These are phyloP conservation scores for Calonectria leucothoes DNA, from an alignment of 2,329 filamentous ascomycete genomes.

Conservation along the genomic window DNA sequence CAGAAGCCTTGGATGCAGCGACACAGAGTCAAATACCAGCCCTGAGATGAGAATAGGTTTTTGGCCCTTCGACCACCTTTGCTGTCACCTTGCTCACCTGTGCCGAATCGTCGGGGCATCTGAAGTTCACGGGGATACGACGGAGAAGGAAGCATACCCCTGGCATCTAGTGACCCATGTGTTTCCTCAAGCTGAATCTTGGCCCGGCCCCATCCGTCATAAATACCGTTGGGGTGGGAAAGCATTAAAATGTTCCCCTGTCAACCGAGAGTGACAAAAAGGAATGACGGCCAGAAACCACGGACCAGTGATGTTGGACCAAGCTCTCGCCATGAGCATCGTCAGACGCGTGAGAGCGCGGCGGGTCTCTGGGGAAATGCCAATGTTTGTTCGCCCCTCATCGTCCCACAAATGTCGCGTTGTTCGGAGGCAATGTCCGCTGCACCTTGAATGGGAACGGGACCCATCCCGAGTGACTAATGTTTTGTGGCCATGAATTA, in stretches of 20 bases:
- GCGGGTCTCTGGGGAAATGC: background rate
- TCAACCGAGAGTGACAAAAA: background rate
- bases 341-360: background rate
- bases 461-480: background rate
- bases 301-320: background rate
- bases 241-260: background rate
- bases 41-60: background rate
- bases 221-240: background rate
- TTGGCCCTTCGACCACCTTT: background rate
- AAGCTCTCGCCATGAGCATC: background rate
- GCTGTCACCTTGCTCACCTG: background rate
- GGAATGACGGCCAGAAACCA: slow-evolving; percentile 6
- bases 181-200: background rate
- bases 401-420: background rate
- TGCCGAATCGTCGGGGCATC: background rate
- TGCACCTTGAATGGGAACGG: background rate
- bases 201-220: slow-evolving; percentile 1
- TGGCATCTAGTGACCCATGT: background rate
- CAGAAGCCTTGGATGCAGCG: background rate
- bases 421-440: background rate
- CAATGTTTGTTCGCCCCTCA: background rate
- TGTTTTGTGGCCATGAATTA: background rate
- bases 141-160: background rate
- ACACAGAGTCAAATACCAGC: background rate
- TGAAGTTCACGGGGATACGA: background rate